A percentile compares a stretch with the other conserved stretches of the same genome.
Conservation (phyloP, 805 yeast genomes). For the Wickerhamiella lipophila region DNA sequence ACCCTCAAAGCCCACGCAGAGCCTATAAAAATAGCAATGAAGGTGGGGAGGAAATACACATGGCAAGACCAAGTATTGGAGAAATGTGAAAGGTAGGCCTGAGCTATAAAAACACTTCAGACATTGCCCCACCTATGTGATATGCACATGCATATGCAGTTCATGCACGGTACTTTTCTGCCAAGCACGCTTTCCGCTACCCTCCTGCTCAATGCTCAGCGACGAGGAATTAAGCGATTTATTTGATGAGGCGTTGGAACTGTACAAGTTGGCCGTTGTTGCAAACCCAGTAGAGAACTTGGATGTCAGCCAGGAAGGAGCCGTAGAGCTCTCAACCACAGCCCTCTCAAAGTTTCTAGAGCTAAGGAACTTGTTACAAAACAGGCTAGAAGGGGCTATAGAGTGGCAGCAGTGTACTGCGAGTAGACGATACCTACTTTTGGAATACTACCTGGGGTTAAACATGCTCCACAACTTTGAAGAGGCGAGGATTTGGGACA, state of each 20-base stretch:
- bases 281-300: neutral
- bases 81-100: neutral
- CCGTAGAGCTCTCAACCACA: neutral
- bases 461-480: neutral
- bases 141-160: conserved; percentile 1
- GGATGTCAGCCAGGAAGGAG: neutral
- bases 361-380: neutral
- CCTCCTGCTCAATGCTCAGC: neutral
- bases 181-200: neutral
- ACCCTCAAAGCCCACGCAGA: neutral
- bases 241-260: neutral
- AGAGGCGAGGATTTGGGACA: neutral
- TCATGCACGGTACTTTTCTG: neutral
- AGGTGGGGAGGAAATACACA: too few relatives aligned
- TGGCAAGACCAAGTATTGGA: too few relatives aligned
- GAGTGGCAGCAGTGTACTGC: neutral
- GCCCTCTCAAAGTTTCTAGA: neutral
- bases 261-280: neutral
- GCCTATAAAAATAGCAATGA: neutral
- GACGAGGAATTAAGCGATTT: neutral
- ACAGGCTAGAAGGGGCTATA: neutral
- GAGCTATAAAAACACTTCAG: neutral
- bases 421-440: neutral
- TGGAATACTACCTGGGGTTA: conserved; percentile 1
- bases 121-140: conserved; percentile 1